Conservation (phyloP, 176 grass and related monocot species). For the Carex littledalei region DNA sequence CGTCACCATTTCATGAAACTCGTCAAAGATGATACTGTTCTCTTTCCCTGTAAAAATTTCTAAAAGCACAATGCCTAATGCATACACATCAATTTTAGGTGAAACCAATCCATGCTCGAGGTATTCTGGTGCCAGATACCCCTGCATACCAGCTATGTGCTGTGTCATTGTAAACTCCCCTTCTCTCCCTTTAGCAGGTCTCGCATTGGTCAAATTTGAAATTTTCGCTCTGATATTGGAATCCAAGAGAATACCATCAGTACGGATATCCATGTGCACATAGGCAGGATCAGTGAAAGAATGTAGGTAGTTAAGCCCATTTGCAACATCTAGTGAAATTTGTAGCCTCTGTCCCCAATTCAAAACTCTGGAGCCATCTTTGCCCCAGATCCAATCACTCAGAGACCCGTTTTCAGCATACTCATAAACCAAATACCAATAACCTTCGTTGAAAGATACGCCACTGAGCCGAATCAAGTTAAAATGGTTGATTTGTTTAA, state of each 20-base stretch:
- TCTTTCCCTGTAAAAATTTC: conserved; percentile 59
- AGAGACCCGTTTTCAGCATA: conserved; percentile 49
- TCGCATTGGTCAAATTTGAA: conserved; percentile 34
- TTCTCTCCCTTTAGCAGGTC: conserved; percentile 28
- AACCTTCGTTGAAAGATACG: conserved; percentile 42
- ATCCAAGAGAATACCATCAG: conserved; percentile 48
- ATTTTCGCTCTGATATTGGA: conserved; percentile 55
- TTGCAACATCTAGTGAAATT: conserved; percentile 50
- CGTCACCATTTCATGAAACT: conserved; percentile 20
- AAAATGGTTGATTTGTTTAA: conserved; percentile 58
- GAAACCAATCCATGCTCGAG: conserved; percentile 60
- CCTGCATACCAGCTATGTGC: conserved; percentile 41
- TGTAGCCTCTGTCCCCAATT: conserved; percentile 55
- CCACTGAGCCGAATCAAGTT: conserved; percentile 57
- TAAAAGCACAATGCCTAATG: conserved; percentile 62
- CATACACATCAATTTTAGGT: conserved; percentile 67
- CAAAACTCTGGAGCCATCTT: neutral
- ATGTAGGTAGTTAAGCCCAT: conserved; percentile 71
- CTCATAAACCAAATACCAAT: conserved; percentile 68
- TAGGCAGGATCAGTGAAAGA: conserved; percentile 39
- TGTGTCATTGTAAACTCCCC: conserved; percentile 46
- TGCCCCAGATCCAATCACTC: conserved; percentile 31
- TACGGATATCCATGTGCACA: conserved; percentile 73
- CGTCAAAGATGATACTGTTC: conserved; percentile 4
- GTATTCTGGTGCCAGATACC: conserved; percentile 67